These are phyloP conservation scores for Boletus huronensis DNA, from an alignment of 768 basidiomycete genomes.

Conservation along the genomic window DNA sequence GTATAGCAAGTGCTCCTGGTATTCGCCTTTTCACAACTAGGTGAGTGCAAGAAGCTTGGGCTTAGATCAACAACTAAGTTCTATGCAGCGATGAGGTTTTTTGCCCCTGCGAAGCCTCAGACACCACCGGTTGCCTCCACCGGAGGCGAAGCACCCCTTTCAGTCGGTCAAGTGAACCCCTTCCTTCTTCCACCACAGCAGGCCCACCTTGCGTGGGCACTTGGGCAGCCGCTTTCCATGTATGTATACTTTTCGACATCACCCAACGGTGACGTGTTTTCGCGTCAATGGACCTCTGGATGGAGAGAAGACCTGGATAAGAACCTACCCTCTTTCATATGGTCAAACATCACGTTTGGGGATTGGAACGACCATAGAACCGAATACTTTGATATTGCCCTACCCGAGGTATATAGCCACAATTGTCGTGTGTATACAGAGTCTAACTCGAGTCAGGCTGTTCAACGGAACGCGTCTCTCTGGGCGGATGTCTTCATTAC, in stretches of 20 bases:
- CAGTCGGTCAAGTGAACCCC: constrained; percentile 39
- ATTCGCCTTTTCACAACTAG: constrained; percentile 63
- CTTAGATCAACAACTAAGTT: not conserved
- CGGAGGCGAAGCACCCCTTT: constrained; percentile 10
- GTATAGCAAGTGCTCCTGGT: constrained; percentile 65
- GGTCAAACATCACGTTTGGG: constrained; percentile 77
- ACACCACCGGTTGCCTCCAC: constrained; percentile 30
- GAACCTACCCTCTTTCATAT: constrained; percentile 63
- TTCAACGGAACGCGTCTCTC: constrained; percentile 72
- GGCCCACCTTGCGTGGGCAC: constrained; percentile 54
- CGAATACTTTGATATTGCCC: constrained; percentile 54
- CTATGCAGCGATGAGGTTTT: constrained; percentile 43
- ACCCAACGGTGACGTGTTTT: constrained; percentile 58
- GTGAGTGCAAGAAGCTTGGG: constrained; percentile 34
- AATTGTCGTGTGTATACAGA: not conserved
- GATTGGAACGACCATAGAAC: constrained; percentile 64
- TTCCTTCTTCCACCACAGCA: constrained; percentile 52
- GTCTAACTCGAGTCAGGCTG: constrained; percentile 45
- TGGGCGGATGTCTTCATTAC: constrained; percentile 83
- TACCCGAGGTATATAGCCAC: constrained; percentile 56
- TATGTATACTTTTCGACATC: constrained; percentile 72
- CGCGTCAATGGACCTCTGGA: constrained; percentile 47
- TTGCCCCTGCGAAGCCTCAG: constrained; percentile 35
- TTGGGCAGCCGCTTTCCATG: constrained; percentile 62
- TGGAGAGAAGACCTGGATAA: constrained; percentile 47